Percentiles rank a stretch among this genome's conserved stretches.
Conservation (phyloP, 768 basidiomycete genomes). For the Serendipita vermifera region DNA sequence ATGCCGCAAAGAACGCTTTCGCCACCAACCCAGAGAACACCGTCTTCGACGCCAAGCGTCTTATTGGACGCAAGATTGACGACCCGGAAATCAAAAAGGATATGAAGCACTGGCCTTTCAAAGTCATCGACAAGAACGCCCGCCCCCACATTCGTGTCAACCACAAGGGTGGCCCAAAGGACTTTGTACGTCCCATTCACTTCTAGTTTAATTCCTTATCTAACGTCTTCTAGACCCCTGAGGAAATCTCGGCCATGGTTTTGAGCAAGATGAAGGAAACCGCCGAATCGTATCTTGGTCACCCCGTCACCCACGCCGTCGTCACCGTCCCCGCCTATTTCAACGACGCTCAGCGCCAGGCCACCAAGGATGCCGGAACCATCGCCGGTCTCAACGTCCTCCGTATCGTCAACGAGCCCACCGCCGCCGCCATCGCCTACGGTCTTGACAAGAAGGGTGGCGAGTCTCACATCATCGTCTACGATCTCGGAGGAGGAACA, state of each 20-base stretch:
- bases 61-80: conserved; percentile 76
- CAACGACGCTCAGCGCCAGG: conserved; percentile 98
- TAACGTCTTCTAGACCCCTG: conserved; percentile 50
- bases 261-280: conserved; percentile 98
- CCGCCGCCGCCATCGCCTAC: conserved; percentile 94
- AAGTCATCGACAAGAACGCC: conserved; percentile 59
- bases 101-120: conserved; percentile 87
- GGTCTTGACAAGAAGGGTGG: conserved; percentile 93
- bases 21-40: conserved; percentile 87
- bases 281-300: conserved; percentile 92
- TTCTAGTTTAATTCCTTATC: background rate
- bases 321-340: conserved; percentile 98
- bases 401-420: conserved; percentile 96
- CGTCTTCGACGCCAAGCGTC: conserved; percentile 92
- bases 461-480: conserved; percentile 93
- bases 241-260: conserved; percentile 94
- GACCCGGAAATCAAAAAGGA: conserved; percentile 72
- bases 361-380: conserved; percentile 93
- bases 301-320: conserved; percentile 93
- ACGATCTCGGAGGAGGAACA: conserved; percentile 96
- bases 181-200: conserved; percentile 52
- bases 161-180: conserved; percentile 64
- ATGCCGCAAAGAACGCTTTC: conserved; percentile 92
- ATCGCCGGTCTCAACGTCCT: conserved; percentile 92
- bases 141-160: conserved; percentile 70